Conservation (phyloP, 225 moss, liverwort and hornwort species). For the Physcomitrium patens region DNA sequence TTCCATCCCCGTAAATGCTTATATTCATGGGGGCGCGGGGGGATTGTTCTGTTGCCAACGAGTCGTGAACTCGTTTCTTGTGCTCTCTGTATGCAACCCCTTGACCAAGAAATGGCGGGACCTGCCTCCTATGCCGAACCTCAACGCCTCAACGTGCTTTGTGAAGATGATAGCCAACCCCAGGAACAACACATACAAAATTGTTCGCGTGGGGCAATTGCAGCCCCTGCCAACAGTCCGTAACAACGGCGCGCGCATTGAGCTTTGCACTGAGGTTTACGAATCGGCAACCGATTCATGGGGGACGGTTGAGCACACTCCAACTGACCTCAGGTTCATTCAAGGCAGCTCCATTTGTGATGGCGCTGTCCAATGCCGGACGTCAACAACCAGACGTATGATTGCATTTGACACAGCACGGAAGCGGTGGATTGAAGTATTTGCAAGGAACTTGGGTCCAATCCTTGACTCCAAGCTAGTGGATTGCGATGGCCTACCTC, state of each 20-base stretch:
- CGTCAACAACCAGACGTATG: conserved; percentile 65
- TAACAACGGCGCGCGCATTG: conserved; percentile 50
- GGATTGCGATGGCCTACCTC: conserved; percentile 57
- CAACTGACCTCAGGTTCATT: conserved; percentile 51
- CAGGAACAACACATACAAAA: conserved; percentile 34
- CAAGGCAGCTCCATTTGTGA: conserved; percentile 57
- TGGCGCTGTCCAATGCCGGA: conserved; percentile 60
- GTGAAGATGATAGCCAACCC: conserved; percentile 52
- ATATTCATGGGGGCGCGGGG: conserved; percentile 59
- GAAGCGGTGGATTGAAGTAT: conserved; percentile 54
- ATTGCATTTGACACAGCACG: conserved; percentile 39
- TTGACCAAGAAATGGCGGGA: conserved; percentile 62
- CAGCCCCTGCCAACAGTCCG: conserved; percentile 60
- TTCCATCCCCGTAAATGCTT: conserved; percentile 64
- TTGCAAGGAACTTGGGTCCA: conserved; percentile 48
- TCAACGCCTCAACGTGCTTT: conserved; percentile 63
- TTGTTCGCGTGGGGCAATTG: conserved; percentile 59
- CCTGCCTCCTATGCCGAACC: conserved; percentile 63
- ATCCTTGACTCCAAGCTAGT: conserved; percentile 66
- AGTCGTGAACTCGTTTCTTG: conserved; percentile 56
- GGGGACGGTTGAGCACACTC: conserved; percentile 52
- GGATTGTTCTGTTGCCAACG: conserved; percentile 65
- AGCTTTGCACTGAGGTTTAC: conserved; percentile 66
- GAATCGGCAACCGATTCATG: conserved; percentile 42
- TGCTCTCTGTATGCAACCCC: conserved; percentile 62